phyloP scores from a whole-genome alignment of 2,329 filamentous ascomycete genomes.

The Fusarium continuum region DNA sequence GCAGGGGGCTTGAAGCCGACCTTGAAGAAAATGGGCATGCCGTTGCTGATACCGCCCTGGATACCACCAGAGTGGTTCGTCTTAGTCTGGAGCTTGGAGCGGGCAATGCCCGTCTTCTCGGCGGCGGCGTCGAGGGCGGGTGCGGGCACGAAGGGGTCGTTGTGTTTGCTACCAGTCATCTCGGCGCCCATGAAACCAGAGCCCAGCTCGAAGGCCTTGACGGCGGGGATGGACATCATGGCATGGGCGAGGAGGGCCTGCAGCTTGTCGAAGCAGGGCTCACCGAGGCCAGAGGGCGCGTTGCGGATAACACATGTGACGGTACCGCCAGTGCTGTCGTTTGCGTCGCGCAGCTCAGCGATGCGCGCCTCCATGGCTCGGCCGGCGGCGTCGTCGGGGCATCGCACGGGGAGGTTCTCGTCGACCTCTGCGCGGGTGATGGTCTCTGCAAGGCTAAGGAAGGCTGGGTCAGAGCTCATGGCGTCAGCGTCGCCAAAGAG shows the following conservation, averaged over 20 bases:
- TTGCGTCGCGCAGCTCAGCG: slow-evolving; percentile 76
- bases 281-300: slow-evolving; percentile 84
- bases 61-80: slow-evolving; percentile 97
- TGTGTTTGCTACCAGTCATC: slow-evolving; percentile 88
- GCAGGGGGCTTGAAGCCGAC: slow-evolving; percentile 95
- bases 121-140: slow-evolving; percentile 57
- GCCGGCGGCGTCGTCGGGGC: slow-evolving; percentile 73
- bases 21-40: slow-evolving; percentile 92
- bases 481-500: slow-evolving; percentile 44
- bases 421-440: slow-evolving; percentile 71
- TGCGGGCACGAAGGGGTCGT: slow-evolving; percentile 68
- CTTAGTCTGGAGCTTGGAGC: slow-evolving; percentile 73
- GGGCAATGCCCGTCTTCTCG: slow-evolving; percentile 55
- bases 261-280: slow-evolving; percentile 95
- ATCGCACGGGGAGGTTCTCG: slow-evolving; percentile 84
- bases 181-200: slow-evolving; percentile 90
- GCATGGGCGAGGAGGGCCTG: slow-evolving; percentile 91
- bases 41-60: slow-evolving; percentile 95
- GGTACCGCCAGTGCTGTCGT: slow-evolving; percentile 93
- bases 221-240: slow-evolving; percentile 94
- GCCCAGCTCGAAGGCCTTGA: slow-evolving; percentile 95
- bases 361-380: slow-evolving; percentile 82
- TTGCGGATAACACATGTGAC: slow-evolving; percentile 94
- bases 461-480: slow-evolving; percentile 81
- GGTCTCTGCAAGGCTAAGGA: slow-evolving; percentile 75